Base-by-base conservation (phyloP, 2,329 filamentous ascomycete genomes). In the Clonostachys rosea region DNA sequence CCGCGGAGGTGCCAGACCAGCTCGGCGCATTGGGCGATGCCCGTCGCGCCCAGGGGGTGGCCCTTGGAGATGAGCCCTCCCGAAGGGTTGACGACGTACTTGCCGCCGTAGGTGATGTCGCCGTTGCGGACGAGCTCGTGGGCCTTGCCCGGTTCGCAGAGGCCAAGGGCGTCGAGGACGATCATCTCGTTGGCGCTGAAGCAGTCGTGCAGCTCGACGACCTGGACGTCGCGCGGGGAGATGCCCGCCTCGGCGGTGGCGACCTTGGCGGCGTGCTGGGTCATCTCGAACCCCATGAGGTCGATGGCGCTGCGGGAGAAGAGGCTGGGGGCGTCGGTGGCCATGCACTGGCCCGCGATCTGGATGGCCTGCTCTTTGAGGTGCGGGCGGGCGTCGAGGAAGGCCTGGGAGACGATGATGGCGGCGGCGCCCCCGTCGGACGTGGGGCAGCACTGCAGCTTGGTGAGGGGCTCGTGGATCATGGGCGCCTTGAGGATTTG, bases 401-500 rank as follows among this genome's bases (percentile, higher is more conserved):
- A 97, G 43, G 78, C 79, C 68, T 96, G 86, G 1, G 90, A 95
- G 47, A 96, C 91, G 45, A 99, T 73, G 34, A 97, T 85, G 13
- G 89, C 89, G 1, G 94, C 91, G 1, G 91, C 92, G 42, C 86
- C 89, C 43, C 92, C 92, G 66, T 97, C 94, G 1, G 90, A 95
- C 1, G 92, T 97, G 2, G 94, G 92, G 70, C 92, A 96, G 79
- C 92, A 97, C 73, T 97, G 94, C n/a, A 97, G 84, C 71, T 96
- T 97, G 49, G 94, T 97, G 47, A 97, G 78, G 14, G 92, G 92
- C 54, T 83, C 82, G 70, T 89, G 84, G 67, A 97, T 89, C 78
- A 83, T 87, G 50, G 89, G 75, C 0, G 89, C 73, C 36, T 85
- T 74, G 62, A 89, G 68, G 63, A 97, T 77, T 68, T 97, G 85